Evolutionary conservation across 768 basidiomycete genomes (phyloP), one percentile per base, ranked within the genome.

Genomic region (Suillus hirtellus): DNA sequence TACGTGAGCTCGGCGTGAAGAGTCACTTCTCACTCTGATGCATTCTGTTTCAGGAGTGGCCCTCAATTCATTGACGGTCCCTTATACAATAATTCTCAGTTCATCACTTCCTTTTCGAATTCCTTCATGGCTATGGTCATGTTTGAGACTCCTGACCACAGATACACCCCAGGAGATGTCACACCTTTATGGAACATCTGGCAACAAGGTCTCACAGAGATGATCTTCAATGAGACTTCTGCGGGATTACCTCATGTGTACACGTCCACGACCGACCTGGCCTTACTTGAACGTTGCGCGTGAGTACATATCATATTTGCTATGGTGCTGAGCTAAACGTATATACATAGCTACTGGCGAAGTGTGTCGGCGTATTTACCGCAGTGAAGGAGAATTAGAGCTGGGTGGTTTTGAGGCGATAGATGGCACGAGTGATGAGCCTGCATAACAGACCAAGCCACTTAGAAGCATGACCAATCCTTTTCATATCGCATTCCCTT

Each of bases 221-320:
- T 86, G 80, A 59, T 83, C 6, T 86, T 84, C 66, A 84, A 82
- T 63, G 61, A 69, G 62, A 69, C 66, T 5, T 60, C 61, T 19
- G 62, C 63, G 21, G 71, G 68, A 14, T 60, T 52, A 24, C 72
- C 80, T 3, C 67, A 75, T 42, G 72, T 84, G 1, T 50, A 73
- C 40, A 27, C 68, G 14, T 62, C 73, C 11, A 64, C 37, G 54
- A 80, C 82, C 6, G 68, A 75, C 4, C 42, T 24, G 14, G 70
- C 65, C 0, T 54, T 83, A 15, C 62, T 78, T 38, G 63, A 75
- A 17, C 75, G 82, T 52, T 84, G 77, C 71, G 61, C 52, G 77
- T 74, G 53, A 69, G 75, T 68, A 19, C 35, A 7, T 27, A 17
- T 7, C 15, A 31, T 24, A 31, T 40, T 17, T 56, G 37, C 15